Evolutionary conservation across 129 eudicot species (phyloP).

Genomic region (Pseudognaphalium luteoalbum): DNA sequence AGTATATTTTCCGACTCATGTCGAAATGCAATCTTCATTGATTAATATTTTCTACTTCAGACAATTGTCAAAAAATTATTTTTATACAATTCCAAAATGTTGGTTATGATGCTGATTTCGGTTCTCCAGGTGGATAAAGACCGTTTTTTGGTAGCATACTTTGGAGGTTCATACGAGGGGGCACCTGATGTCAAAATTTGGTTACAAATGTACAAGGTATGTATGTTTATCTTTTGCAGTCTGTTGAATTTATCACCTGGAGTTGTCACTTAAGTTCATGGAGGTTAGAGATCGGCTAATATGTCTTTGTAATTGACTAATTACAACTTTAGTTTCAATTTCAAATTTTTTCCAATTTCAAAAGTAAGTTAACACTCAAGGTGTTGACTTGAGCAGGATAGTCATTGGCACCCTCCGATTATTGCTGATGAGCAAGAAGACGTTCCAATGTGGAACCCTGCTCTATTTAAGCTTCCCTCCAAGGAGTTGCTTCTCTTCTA

Average conservation of each 20-base stretch:
- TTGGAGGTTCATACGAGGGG: conserved; percentile 89
- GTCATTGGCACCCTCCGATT: conserved; percentile 68
- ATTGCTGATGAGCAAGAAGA: conserved; percentile 64
- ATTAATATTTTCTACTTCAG: too few relatives aligned
- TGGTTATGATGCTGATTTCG: conserved; percentile 9
- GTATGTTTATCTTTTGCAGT: not conserved
- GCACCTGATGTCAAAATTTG: conserved; percentile 93
- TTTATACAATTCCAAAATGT: not conserved
- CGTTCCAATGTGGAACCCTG: conserved; percentile 99
- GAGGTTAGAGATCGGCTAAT: not conserved
- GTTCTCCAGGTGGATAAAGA: conserved; percentile 68
- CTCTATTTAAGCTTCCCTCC: conserved; percentile 74
- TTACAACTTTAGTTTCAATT: too few relatives aligned
- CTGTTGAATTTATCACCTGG: not conserved
- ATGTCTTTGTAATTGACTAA: not conserved
- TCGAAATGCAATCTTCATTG: too few relatives aligned
- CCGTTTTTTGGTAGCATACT: conserved; percentile 82
- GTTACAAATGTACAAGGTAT: conserved; percentile 80
- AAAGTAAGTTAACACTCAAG: not conserved
- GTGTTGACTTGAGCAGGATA: conserved; percentile 55
- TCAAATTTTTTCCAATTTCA: not conserved
- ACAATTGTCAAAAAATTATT: not conserved
- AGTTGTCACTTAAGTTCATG: not conserved
- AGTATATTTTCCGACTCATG: not conserved
- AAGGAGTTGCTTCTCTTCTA: conserved; percentile 86